These are phyloP conservation scores for Chloranthus sessilifolius DNA, from an alignment of 164 flowering plant genomes.

Conservation along the genomic window DNA sequence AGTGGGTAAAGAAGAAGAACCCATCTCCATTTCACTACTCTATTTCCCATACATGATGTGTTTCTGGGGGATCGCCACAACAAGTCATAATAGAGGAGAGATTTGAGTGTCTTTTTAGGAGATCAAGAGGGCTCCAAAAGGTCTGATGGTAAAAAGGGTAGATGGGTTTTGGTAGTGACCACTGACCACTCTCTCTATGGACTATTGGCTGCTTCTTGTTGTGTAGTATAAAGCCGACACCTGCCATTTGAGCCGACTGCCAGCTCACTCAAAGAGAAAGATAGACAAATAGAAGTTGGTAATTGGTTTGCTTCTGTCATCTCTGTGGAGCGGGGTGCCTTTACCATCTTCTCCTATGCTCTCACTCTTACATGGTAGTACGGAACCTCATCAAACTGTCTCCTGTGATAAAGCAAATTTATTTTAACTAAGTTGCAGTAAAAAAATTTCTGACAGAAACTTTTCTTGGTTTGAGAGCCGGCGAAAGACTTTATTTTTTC, in stretches of 20 bases:
- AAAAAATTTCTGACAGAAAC: no score
- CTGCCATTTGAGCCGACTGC: constrained; percentile 51
- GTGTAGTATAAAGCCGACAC: constrained; percentile 30
- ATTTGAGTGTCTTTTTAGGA: neutral
- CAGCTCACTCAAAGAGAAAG: constrained; percentile 25
- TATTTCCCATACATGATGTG: constrained; percentile 27
- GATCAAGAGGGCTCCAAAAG: neutral
- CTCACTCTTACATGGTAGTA: no score
- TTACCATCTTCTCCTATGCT: no score
- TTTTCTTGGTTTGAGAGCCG: no score
- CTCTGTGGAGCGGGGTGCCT: no score
- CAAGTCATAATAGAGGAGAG: neutral
- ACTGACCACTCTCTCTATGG: no score
- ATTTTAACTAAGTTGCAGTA: no score
- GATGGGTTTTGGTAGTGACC: constrained; percentile 1
- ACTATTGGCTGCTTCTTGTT: constrained; percentile 11
- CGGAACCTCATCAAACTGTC: no score
- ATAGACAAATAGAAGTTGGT: neutral
- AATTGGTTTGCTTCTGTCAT: neutral
- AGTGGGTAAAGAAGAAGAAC: constrained; percentile 31
- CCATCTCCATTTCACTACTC: constrained; percentile 34
- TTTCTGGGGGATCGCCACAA: constrained; percentile 6
- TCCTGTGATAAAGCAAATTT: no score
- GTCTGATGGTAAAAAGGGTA: constrained; percentile 2
- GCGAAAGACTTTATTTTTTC: no score